Evolutionary conservation across 495 filamentous ascomycete species (phyloP).

Genomic region (Aspergillus mulundensis): DNA sequence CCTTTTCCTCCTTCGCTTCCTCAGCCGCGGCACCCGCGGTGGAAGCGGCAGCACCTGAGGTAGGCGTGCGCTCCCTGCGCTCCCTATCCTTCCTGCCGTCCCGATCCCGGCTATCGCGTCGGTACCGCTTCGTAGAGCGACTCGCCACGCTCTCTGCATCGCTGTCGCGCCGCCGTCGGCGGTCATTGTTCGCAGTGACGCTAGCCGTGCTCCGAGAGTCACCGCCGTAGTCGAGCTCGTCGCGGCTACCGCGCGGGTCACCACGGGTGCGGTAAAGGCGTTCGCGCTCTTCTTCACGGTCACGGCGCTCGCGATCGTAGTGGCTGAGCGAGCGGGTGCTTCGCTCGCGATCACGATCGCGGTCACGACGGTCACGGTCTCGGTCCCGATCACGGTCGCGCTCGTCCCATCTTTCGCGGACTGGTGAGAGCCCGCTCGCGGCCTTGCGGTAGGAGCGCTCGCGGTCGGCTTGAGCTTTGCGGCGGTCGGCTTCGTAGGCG

Average conservation of each 20-base stretch:
- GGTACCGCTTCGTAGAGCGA: constrained; percentile 48
- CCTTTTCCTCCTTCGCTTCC: constrained; percentile 59
- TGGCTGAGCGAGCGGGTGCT: constrained; percentile 42
- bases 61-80: constrained; percentile 52
- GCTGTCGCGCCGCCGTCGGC: constrained; percentile 61
- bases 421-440: constrained; percentile 55
- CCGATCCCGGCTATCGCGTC: constrained; percentile 46
- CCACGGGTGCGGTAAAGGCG: constrained; percentile 77
- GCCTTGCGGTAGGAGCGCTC: constrained; percentile 82
- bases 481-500: constrained; percentile 82
- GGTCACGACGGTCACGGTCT: constrained; percentile 1
- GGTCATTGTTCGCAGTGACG: constrained; percentile 54
- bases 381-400: constrained; percentile 53
- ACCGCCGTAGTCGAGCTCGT: constrained; percentile 86
- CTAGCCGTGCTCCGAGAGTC: constrained; percentile 60
- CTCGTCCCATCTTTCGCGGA: constrained; percentile 52
- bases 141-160: constrained; percentile 68
- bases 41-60: constrained; percentile 29
- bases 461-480: constrained; percentile 79
- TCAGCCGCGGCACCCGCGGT: constrained; percentile 25
- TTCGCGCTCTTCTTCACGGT: constrained; percentile 81
- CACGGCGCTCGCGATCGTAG: constrained; percentile 69
- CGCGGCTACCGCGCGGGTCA: constrained; percentile 66
- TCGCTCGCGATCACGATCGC: constrained; percentile 54
- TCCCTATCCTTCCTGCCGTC: constrained; percentile 61